phyloP scores from a whole-genome alignment of 805 yeast species.

The Teunomyces gatunensis region DNA sequence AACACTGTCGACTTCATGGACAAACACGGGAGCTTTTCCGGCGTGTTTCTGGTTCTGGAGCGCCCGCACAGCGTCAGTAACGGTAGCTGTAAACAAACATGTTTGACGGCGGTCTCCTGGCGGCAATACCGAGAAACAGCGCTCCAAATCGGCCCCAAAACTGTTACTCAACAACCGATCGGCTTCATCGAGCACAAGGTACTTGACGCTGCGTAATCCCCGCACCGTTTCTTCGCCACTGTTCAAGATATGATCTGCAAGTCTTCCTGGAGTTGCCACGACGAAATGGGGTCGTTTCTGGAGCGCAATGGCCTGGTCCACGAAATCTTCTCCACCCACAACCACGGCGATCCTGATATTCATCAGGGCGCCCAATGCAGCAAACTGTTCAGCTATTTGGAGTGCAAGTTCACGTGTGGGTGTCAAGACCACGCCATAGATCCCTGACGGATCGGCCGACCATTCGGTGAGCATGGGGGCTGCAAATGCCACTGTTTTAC shows the following conservation, averaged over 20 bases:
- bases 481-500: slow-evolving; percentile 96
- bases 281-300: slow-evolving; percentile 89
- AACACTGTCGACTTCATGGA: slow-evolving; percentile 72
- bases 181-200: slow-evolving; percentile 91
- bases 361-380: slow-evolving; percentile 87
- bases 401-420: slow-evolving; percentile 94
- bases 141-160: slow-evolving; percentile 73
- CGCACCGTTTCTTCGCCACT: slow-evolving; percentile 86
- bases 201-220: slow-evolving; percentile 77
- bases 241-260: slow-evolving; percentile 85
- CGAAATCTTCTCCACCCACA: slow-evolving; percentile 94
- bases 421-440: slow-evolving; percentile 83
- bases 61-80: slow-evolving; percentile 86
- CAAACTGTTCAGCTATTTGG: slow-evolving; percentile 95
- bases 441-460: slow-evolving; percentile 94
- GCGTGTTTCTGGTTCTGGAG: slow-evolving; percentile 64
- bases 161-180: slow-evolving; percentile 84
- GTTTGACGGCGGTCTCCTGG: slow-evolving; percentile 76
- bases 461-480: slow-evolving; percentile 95
- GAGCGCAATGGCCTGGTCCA: slow-evolving; percentile 79
- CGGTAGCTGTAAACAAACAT: slow-evolving; percentile 89
- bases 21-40: slow-evolving; percentile 53
- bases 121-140: slow-evolving; percentile 73
- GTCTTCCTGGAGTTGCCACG: slow-evolving; percentile 94
- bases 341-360: slow-evolving; percentile 79